Base-by-base conservation (phyloP, 768 basidiomycete genomes). In the Gloeostereum incarnatum region DNA sequence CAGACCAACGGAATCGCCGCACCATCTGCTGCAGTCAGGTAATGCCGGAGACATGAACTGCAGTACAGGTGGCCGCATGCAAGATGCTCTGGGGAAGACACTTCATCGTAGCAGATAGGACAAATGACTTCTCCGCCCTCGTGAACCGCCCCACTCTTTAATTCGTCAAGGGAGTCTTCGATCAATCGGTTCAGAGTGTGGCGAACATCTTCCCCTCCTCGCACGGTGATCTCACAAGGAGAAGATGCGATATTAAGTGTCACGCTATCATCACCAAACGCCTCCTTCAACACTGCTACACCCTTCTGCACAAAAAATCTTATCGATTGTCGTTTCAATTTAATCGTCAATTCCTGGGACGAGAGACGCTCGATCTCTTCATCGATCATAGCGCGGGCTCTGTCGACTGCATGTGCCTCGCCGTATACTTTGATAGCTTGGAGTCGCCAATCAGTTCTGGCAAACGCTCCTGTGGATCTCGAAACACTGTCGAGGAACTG, bases 1-100 rank as follows among this genome's bases (percentile, higher is more conserved):
- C 84, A 87, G 8, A 50, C 61, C 5, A 86, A 53, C 0, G 83
- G 83, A 57, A 85, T 83, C 1, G 44, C 54, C 43, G 60, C 59
- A 20, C 52, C 51, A 11, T 69, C 63, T 5, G 51, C 45, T 1
- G 69, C 67, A 11, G 33, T 30, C 26, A 76, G 50, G 46, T 67
- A 71, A 45, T 71, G 71, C 7, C 57, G 60, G 16, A 75, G 42
- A 43, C 75, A 78, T 11, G 53, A 56, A 4, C 61, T 55, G 47
- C 75, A 78, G 45, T 72, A 74, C 8, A 55, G 46, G 45, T 78
- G 75, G 6, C 65, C 64, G 42, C 75, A 78, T 0, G 51, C 57
- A 14, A 75, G 57, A 20, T 51, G 40, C n/a, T 67, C 54, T 1
- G 71, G 65, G 35, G 61, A 51, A 0, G 63, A 61, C 16, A 61